Evolutionary conservation across 352 stramenopile genomes (phyloP), one percentile per base, ranked within the genome.

Genomic region (Globisporangium okanoganense): DNA sequence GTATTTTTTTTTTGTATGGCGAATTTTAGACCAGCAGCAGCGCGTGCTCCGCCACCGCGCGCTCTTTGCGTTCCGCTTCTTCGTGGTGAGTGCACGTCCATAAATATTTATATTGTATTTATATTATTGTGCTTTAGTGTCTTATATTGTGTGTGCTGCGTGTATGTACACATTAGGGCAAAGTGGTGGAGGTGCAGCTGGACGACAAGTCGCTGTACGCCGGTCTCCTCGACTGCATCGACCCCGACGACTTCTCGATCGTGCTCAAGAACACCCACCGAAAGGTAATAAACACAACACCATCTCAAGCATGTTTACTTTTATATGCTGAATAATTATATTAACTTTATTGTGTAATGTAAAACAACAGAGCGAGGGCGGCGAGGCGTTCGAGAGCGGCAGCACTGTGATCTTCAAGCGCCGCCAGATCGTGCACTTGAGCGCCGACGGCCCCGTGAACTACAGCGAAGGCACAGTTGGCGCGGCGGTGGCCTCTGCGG

Each of bases 181-280:
- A 88, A 64, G 72, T 73, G 4, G 85, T 92, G 20, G 77, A 92
- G 35, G 73, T 94, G 27, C 72, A 85, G 56, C 71, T 92, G 22
- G 71, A 75, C 29, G 81, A 78, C 25, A 56, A 70, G 13, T 87
- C 78, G 36, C 71, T 82, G n/a, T 94, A 88, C 66, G 61, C 75
- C 20, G 85, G 85, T 20, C 64, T 92, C 6, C 69, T 94, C 64
- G 81, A 94, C 70, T 92, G 82, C 66, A 74, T 94, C 50, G 83
- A 94, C 64, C 85, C 83, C 6, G 83, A 94, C 73, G 81, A 92
- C 54, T 94, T 90, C 40, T 90, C 81, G 1, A 62, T 94, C 33
- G 85, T 94, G 25, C 64, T 94, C 33, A 94, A 94, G 70, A 90
- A 75, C 65, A 79, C 82, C 35, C 79, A 84, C 56, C 75, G 76